Base-by-base conservation (phyloP, 164 flowering plant species). In the Chimonanthus praecox region DNA sequence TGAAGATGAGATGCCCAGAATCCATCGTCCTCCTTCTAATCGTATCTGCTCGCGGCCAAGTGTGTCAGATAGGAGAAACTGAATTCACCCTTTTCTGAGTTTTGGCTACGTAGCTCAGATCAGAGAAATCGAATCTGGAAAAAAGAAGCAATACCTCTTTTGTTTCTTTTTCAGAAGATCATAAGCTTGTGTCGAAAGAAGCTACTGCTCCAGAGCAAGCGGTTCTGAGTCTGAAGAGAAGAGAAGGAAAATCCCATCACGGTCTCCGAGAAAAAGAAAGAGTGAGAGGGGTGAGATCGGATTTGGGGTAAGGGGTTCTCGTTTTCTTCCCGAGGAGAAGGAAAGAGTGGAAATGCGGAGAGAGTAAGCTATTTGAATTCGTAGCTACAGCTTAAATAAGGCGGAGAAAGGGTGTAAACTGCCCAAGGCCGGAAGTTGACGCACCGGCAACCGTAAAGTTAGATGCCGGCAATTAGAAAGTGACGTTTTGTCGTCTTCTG, bases 151-250 rank as follows among this genome's bases (percentile, higher is more conserved):
- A 33, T 6, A 11, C 64, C 18, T 48, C 49, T 44, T 58, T 15
- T 45, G 11, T 21, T 16, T n/a, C 49, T 46, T 2, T 33, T 58
- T 60, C 49, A 90, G 82, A 87, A 87, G 68, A 89, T 77, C 89
- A 85, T 86, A 74, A 89, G 76, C 97, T 92, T 92, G 84, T 92
- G 97, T 75, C 97, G 97, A 80, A 92, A 92, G 84, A 92, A 92
- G 76, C 97, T 92, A 8, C 94, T 89, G 62, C 81, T 88, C 97
- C 94, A 92, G 48, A 87, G 82, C 78, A 92, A 82, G 80, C 97
- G 80, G 18, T 88, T 86, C 78, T 93, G 91, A 61, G 86, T 82
- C 75, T 86, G 89, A 77, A 90, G 79, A 58, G 92, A 92, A 75
- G 89, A 89, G 7, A 89, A 85, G 71, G 90, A 80, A 87, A 84